Base-by-base conservation (phyloP, 371 early-diverging fungal genomes). In the Lichtheimia hyalospora region DNA sequence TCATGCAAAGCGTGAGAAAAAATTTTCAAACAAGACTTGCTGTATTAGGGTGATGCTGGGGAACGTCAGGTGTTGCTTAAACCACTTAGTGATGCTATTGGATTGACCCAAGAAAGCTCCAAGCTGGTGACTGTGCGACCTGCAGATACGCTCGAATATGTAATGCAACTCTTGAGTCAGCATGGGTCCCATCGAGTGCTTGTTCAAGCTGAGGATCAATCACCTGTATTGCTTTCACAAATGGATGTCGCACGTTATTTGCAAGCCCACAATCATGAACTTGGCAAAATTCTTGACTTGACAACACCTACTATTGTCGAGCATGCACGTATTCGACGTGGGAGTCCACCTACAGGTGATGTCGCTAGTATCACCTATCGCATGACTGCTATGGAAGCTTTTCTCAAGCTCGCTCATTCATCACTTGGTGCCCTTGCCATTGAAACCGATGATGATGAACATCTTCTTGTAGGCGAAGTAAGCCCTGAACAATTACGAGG, bases 401-500 rank as follows among this genome's bases (percentile, higher is more conserved):
- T 87, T 57, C 61, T 72, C 43, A 75, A 73, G 50, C 71, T 85
- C 48, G 74, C 80, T 0, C 66, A 69, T 3, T 58, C 78, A 24
- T 58, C 60, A 8, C 71, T 83, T 8, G 77, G 74, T 57, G 82
- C 82, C 6, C 72, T 85, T 4, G 81, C 83, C 20, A 68, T 87
- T 44, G 34, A 34, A 34, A 21, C 21, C 0, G 70, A 84, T 5
- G 79, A 81, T 43, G 80, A 83, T 52, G 71, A 78, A 58, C 77
- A 76, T 2, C 66, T 62, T 2, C 56, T 87, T 40, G 77, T 87
- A 5, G 76, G 79, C 5, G 86, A 84, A 48, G 69, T 87, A 39
- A 84, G 85, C 27, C 81, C 88, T 2, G 76, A 76, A n/a, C 84
- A 87, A 64, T 57, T 87, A 27, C 72, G 88, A 7, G 88, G 88